These are phyloP conservation scores for Pelargonium fulgidum DNA, from an alignment of 441 rosid genomes.

Conservation along the genomic window DNA sequence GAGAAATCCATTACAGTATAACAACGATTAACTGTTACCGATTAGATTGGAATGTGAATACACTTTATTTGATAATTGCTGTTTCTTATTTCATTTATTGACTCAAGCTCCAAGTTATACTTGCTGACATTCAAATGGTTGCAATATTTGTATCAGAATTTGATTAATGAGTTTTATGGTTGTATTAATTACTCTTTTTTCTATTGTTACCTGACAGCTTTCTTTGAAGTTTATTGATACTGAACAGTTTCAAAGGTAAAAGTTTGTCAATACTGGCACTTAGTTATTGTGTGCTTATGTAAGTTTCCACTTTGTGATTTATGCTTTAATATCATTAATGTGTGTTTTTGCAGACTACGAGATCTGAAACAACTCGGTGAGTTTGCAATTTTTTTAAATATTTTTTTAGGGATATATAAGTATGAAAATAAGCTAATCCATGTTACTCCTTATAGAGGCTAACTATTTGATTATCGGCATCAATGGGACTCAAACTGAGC, in stretches of 20 bases:
- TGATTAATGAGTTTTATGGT: background rate
- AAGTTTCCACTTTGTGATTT: background rate
- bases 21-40: background rate
- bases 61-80: background rate
- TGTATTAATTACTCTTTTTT: background rate
- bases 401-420: background rate
- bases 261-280: background rate
- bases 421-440: background rate
- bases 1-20: too few species aligned
- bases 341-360: constrained; percentile 60
- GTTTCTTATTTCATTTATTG: background rate
- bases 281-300: background rate
- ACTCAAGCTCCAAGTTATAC: background rate
- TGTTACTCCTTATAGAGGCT: too few species aligned
- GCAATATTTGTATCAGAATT: constrained; percentile 12
- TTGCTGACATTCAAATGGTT: background rate
- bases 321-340: constrained; percentile 12
- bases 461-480: too few species aligned
- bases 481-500: too few species aligned
- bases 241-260: constrained; percentile 85
- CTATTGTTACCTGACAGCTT: constrained; percentile 19
- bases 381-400: constrained; percentile 14
- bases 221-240: constrained; percentile 75
- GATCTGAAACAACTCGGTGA: constrained; percentile 90
- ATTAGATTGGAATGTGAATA: background rate